phyloP scores from a whole-genome alignment of 345 rosid species.

The Camelina laxa region DNA sequence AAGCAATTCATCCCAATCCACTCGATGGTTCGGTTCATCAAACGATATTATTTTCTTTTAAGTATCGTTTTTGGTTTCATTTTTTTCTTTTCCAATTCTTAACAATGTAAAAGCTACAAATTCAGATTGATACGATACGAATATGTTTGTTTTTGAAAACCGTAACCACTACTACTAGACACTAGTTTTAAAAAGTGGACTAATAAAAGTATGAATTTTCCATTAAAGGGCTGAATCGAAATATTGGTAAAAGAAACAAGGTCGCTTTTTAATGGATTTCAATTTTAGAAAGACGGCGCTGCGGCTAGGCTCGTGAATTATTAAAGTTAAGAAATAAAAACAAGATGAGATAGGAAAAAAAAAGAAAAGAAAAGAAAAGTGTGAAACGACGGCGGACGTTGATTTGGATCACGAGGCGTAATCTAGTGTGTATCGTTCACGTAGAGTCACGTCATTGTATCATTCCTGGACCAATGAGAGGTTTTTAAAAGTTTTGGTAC shows the following conservation, averaged over 20 bases:
- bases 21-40: not conserved
- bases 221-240: not conserved
- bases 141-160: not conserved
- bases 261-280: not conserved
- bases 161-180: not conserved
- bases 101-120: not conserved
- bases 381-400: constrained; percentile 21
- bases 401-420: not conserved
- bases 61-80: not conserved
- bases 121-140: constrained; percentile 13
- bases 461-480: constrained; percentile 13
- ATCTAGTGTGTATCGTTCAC: constrained; percentile 13
- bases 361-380: not conserved
- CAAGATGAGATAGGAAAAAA: constrained; percentile 2
- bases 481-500: not conserved
- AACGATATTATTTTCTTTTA: not conserved
- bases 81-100: not conserved
- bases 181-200: not conserved
- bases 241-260: not conserved
- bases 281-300: constrained; percentile 38
- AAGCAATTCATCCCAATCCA: not conserved
- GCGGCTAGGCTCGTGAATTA: constrained; percentile 21
- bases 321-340: constrained; percentile 26
- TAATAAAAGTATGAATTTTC: not conserved
- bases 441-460: not conserved